These are phyloP conservation scores for Solanum pinnatisectum DNA, from an alignment of 257 asterid genomes.

Conservation along the genomic window DNA sequence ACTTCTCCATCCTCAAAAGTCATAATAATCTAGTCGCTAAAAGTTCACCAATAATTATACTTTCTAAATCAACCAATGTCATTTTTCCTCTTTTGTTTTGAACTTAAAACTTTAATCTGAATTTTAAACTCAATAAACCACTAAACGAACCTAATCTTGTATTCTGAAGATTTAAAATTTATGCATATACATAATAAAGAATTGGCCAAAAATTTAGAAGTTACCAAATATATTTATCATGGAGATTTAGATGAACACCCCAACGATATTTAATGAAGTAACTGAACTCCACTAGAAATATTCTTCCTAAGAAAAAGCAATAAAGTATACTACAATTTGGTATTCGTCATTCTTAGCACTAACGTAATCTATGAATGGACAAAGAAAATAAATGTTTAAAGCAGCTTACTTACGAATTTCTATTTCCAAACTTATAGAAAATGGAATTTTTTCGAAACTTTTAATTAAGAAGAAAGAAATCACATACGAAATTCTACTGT, in stretches of 20 bases:
- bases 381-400: not conserved
- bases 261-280: not conserved
- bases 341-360: not conserved
- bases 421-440: not conserved
- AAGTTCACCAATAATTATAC: not conserved
- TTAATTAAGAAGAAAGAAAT: not conserved
- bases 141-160: not conserved
- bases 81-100: not conserved
- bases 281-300: not conserved
- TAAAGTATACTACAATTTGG: not conserved
- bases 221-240: too few relatives aligned
- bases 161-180: too few relatives aligned
- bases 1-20: not conserved
- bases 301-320: not conserved
- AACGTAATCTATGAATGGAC: not conserved
- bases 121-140: too few relatives aligned
- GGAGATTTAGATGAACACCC: too few relatives aligned
- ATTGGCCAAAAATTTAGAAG: too few relatives aligned
- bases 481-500: not conserved
- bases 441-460: rapidly evolving
- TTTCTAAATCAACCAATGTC: not conserved
- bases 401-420: not conserved
- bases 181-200: too few relatives aligned
- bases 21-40: not conserved
- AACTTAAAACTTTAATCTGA: too few relatives aligned